Conservation (phyloP, 768 basidiomycete genomes). For the Stropharia rugosoannulata region DNA sequence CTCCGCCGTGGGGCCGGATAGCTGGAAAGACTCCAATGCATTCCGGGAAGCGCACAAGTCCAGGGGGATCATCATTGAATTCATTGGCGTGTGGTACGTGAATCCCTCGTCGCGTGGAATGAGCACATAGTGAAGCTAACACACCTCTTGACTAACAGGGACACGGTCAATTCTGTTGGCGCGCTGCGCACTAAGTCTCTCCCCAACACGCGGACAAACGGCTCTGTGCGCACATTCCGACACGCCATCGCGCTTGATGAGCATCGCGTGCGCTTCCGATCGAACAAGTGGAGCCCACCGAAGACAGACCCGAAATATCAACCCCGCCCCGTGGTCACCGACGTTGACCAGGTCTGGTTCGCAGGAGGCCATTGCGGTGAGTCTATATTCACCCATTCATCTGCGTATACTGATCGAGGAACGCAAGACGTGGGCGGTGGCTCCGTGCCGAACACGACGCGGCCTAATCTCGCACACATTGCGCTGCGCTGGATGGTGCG, state of each 20-base stretch:
- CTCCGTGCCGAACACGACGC: slow-evolving; percentile 25
- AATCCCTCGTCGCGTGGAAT: too few species aligned
- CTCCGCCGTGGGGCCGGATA: slow-evolving; percentile 9
- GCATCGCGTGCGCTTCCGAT: slow-evolving; percentile 49
- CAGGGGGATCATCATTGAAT: slow-evolving; percentile 41
- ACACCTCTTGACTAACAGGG: slow-evolving; percentile 30
- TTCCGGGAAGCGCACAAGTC: slow-evolving; percentile 47
- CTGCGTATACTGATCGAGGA: not conserved
- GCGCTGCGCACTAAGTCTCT: slow-evolving; percentile 36
- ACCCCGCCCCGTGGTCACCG: slow-evolving; percentile 20
- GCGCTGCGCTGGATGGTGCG: slow-evolving; percentile 57
- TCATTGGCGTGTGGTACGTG: slow-evolving; percentile 51
- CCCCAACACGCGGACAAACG: slow-evolving; percentile 46
- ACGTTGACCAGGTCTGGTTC: slow-evolving; percentile 55
- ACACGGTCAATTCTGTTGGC: slow-evolving; percentile 56
- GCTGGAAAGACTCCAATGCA: slow-evolving; percentile 19
- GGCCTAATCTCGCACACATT: slow-evolving; percentile 35
- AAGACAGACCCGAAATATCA: slow-evolving; percentile 7
- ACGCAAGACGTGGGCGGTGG: slow-evolving; percentile 10
- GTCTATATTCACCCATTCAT: not conserved
- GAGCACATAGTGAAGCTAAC: not conserved
- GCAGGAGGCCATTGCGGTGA: slow-evolving; percentile 40
- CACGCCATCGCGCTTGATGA: slow-evolving; percentile 59
- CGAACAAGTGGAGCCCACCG: slow-evolving; percentile 38
- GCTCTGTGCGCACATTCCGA: slow-evolving; percentile 45